Conservation (phyloP, 176 grass and related monocot genomes). For the Metroxylon sagu region DNA sequence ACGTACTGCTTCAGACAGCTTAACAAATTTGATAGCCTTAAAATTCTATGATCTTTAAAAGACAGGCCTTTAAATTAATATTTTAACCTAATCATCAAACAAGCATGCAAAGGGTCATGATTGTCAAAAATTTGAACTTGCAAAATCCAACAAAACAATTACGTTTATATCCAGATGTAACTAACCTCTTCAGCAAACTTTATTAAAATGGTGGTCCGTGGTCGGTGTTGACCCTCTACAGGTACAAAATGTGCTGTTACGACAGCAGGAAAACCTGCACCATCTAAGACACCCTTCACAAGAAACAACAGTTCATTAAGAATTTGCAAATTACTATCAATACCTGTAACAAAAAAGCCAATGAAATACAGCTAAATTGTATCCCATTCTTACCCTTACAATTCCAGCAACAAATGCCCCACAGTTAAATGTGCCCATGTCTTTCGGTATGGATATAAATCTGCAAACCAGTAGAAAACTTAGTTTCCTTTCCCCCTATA, state of each 20-base stretch:
- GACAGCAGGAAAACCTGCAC: constrained; percentile 74
- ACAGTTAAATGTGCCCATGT: constrained; percentile 98
- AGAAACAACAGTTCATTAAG: background rate
- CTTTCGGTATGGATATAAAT: constrained; percentile 95
- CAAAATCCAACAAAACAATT: background rate
- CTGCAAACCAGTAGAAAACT: constrained; percentile 24
- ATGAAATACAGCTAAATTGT: too few species aligned
- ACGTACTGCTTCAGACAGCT: too few species aligned
- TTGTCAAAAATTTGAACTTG: background rate
- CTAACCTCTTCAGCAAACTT: constrained; percentile 94
- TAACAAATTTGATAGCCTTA: too few species aligned
- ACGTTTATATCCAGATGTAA: background rate
- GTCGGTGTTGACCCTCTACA: constrained; percentile 81
- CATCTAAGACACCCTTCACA: constrained; percentile 72
- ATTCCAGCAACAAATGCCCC: constrained; percentile 97
- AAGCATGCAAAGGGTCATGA: too few species aligned
- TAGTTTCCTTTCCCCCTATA: too few species aligned
- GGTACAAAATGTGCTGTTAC: constrained; percentile 92
- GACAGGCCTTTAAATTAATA: too few species aligned
- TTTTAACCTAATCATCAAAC: too few species aligned
- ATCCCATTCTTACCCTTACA: constrained; percentile 46
- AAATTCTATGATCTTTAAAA: too few species aligned
- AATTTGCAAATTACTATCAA: background rate
- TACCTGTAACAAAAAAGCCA: too few species aligned
- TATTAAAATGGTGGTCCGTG: constrained; percentile 91